Percentiles rank a stretch among this genome's conserved stretches.
phyloP scores from a whole-genome alignment of 73 alveolate species.

The Paramecium pentaurelia region DNA sequence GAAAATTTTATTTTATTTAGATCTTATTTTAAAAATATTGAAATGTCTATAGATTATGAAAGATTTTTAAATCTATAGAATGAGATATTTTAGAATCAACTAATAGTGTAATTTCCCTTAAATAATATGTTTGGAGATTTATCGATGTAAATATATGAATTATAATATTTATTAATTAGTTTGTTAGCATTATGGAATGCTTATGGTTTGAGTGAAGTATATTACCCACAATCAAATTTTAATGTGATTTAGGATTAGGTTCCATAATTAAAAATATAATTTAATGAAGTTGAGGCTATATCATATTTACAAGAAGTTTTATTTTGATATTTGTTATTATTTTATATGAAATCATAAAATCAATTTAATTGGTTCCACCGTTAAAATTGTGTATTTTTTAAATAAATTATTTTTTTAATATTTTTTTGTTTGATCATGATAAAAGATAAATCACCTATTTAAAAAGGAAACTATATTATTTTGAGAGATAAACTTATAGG shows the following conservation, averaged over 20 bases:
- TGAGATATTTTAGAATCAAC: not conserved
- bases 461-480: not conserved
- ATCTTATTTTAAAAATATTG: not conserved
- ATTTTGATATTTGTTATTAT: no score
- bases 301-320: not conserved
- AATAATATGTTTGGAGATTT: not conserved
- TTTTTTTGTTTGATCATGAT: not conserved
- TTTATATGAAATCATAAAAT: no score
- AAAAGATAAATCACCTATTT: not conserved
- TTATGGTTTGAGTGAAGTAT: not conserved
- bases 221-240: not conserved
- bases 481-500: not conserved
- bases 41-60: not conserved
- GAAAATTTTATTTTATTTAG: not conserved
- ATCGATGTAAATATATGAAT: not conserved
- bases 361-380: not conserved
- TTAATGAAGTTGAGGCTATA: not conserved
- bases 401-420: not conserved
- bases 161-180: not conserved
- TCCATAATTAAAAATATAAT: no score
- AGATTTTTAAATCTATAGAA: not conserved
- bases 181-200: not conserved
- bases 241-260: not conserved
- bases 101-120: not conserved
- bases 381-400: not conserved